Base-by-base conservation (phyloP, 164 flowering plant genomes). In the Chimonanthus salicifolius region DNA sequence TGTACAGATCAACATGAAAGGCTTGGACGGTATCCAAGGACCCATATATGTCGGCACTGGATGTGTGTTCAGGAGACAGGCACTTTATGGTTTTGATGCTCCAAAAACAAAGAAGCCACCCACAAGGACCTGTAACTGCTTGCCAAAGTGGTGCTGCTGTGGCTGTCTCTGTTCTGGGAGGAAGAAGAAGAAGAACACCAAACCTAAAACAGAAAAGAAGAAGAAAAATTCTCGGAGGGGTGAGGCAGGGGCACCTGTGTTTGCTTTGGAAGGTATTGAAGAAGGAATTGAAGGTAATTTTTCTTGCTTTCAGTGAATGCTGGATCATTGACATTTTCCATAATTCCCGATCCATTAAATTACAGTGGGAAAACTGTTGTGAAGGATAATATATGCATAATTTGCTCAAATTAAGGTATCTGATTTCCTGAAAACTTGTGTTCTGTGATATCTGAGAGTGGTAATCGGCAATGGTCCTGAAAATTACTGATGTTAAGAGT, bases 41-140 rank as follows among this genome's bases (percentile, higher is more conserved):
- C 94, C 92, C n/a, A 87, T 90, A 44, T 88, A 86, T 80, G 92
- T 87, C 10, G 94, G 94, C 43, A 90, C 92, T 62, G 94, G 94
- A 46, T 87, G 92, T 78, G 88, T 89, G 47, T 88, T 90, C 81
- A 82, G 89, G 73, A 88, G 90, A 81, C 89, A 81, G 64, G 90
- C 94, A 16, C 80, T 90, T 13, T 88, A 90, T 80, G 92, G 94
- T 33, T 78, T 46, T 79, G 90, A 86, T 80, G 88, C 92, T 70
- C 90, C 92, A 43, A 82, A 83, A 72, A 72, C 77, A 7, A 85
- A 86, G 79, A 87, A 82, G 73, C 80, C 87, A 47, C 83, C 87
- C 7, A 78, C 78, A 15, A 85, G 84, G 74, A 87, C 90, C 18
- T 87, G 89, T 80, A 87, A 88, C 74, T 89, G 88, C 73, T 86